Conservation (phyloP, 2,329 filamentous ascomycete species). For the Chalaropsis ovoidea region DNA sequence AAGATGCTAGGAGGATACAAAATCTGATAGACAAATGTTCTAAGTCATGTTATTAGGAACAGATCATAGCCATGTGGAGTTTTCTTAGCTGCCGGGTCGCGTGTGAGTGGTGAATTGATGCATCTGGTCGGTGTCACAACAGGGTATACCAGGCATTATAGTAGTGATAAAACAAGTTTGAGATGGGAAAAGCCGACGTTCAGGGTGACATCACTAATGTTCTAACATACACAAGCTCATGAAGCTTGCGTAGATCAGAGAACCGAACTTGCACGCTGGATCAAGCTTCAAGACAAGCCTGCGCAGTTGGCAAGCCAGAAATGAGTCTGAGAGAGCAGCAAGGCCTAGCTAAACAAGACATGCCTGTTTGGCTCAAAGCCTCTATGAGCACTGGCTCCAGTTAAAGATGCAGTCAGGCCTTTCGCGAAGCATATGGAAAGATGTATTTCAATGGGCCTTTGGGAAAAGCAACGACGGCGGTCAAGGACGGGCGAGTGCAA, state of each 20-base stretch:
- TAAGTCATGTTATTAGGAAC: background rate
- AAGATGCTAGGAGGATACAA: background rate
- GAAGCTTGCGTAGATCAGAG: background rate
- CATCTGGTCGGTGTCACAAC: constrained; percentile 9
- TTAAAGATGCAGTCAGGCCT: background rate
- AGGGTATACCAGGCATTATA: constrained; percentile 7
- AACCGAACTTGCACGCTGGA: background rate
- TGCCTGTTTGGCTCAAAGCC: background rate
- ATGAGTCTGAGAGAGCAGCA: background rate
- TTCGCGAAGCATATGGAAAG: background rate
- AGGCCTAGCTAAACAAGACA: background rate
- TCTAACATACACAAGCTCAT: background rate
- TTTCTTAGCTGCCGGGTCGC: background rate
- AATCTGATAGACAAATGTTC: background rate
- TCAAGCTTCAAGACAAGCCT: background rate
- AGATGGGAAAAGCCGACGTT: background rate
- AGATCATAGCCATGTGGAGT: background rate
- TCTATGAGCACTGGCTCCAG: constrained; percentile 4
- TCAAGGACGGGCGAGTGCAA: background rate
- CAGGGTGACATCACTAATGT: background rate
- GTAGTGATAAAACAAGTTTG: background rate
- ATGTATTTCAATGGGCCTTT: background rate
- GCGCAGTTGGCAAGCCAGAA: background rate
- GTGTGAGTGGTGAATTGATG: constrained; percentile 4
- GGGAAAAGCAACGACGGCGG: background rate